Evolutionary conservation across 2,329 filamentous ascomycete species (phyloP).

Genomic region (Neopestalotiopsis sp.): DNA sequence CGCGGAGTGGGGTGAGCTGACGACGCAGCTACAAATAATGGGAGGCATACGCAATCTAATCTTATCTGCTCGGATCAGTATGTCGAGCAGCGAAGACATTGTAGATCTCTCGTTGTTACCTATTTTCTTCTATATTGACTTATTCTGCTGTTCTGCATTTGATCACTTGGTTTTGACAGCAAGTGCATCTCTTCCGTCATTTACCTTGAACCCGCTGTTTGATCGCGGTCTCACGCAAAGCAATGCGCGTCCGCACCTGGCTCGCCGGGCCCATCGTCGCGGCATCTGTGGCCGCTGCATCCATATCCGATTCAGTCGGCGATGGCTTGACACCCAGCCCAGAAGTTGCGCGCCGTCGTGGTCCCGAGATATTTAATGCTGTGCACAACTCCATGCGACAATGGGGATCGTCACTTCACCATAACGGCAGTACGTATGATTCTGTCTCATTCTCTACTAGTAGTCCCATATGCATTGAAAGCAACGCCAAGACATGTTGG

Average conservation of each 20-base stretch:
- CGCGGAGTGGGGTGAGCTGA: constrained; percentile 17
- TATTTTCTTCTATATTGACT: background rate
- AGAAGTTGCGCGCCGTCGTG: constrained; percentile 25
- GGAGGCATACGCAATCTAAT: constrained; percentile 17
- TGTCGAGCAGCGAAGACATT: background rate
- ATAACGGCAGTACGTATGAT: constrained; percentile 55
- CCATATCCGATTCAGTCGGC: background rate
- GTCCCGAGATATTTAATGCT: constrained; percentile 66
- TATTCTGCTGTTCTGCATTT: background rate
- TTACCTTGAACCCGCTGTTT: background rate
- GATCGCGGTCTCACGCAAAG: background rate
- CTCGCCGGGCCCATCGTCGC: constrained; percentile 11
- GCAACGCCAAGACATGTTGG: too few species aligned
- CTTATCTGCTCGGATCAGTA: constrained; percentile 10
- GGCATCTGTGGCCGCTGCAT: constrained; percentile 6
- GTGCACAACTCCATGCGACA: constrained; percentile 66
- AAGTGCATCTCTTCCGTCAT: background rate
- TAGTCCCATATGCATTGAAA: too few species aligned
- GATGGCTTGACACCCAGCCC: constrained; percentile 17
- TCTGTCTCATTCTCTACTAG: too few species aligned
- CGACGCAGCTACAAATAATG: constrained; percentile 10
- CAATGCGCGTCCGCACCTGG: constrained; percentile 15
- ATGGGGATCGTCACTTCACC: constrained; percentile 66
- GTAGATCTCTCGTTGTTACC: background rate
- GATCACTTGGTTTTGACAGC: background rate